Conservation (phyloP, 225 moss, liverwort and hornwort genomes). For the Marchantia polymorpha region DNA sequence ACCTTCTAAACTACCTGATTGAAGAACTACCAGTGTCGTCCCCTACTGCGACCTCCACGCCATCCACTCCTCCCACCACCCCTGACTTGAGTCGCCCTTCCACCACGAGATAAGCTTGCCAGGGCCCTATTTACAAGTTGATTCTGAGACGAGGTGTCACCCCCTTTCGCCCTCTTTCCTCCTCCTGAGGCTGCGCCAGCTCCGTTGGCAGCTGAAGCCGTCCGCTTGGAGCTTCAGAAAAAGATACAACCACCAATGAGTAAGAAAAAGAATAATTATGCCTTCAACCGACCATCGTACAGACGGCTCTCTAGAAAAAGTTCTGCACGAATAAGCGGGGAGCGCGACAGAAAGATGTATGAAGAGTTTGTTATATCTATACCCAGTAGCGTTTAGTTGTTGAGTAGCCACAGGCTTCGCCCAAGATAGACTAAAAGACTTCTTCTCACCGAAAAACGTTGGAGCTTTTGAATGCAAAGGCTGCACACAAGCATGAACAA, state of each 20-base stretch:
- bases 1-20: conserved; percentile 22
- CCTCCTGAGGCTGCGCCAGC: conserved; percentile 50
- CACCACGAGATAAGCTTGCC: conserved; percentile 75
- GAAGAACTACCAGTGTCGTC: conserved; percentile 55
- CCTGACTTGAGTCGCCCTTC: conserved; percentile 50
- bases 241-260: conserved; percentile 9
- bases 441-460: conserved; percentile 84
- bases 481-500: conserved; percentile 42
- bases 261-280: too few relatives aligned
- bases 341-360: not conserved
- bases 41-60: conserved; percentile 66
- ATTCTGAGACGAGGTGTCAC: conserved; percentile 59
- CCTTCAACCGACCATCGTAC: too few relatives aligned
- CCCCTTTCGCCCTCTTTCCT: conserved; percentile 70
- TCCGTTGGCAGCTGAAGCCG: conserved; percentile 62
- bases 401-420: conserved; percentile 57
- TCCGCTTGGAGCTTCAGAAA: conserved; percentile 66
- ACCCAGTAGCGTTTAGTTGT: conserved; percentile 52
- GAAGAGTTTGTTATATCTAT: conserved; percentile 30
- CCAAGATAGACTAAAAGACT: conserved; percentile 86
- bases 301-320: not conserved
- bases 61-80: conserved; percentile 51
- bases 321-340: not conserved
- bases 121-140: conserved; percentile 93
- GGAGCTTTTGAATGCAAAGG: conserved; percentile 93